Percentiles rank a stretch among this genome's conserved stretches.
Conservation (phyloP, 2,329 filamentous ascomycete species). For the Ciborinia camelliae region DNA sequence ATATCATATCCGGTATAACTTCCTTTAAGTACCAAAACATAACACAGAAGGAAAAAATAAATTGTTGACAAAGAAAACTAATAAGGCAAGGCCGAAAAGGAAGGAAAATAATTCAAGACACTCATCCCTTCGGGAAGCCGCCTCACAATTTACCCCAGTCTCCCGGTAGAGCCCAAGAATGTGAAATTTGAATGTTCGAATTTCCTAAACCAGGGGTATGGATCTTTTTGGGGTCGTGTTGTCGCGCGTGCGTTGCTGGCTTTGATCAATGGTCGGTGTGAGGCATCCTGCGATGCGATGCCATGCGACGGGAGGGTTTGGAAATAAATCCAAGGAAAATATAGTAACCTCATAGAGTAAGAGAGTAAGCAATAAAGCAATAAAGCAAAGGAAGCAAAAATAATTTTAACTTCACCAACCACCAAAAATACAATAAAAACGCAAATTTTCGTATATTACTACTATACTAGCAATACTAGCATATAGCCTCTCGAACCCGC, state of each 20-base stretch:
- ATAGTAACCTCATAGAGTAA: no score
- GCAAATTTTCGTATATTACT: constrained; percentile 8
- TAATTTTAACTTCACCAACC: background rate
- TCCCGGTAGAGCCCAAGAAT: constrained; percentile 25
- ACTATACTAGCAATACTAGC: constrained; percentile 8
- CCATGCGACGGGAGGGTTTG: constrained; percentile 6
- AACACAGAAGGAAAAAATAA: background rate
- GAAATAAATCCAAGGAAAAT: background rate
- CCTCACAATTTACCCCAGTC: constrained; percentile 21
- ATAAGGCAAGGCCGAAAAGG: constrained; percentile 3
- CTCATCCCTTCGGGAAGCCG: constrained; percentile 29
- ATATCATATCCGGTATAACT: constrained; percentile 19
- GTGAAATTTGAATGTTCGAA: no score
- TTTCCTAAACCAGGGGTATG: constrained; percentile 11
- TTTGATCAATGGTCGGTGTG: constrained; percentile 10
- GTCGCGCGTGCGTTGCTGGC: constrained; percentile 6
- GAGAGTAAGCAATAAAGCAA: constrained; percentile 10
- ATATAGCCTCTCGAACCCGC: constrained; percentile 8
- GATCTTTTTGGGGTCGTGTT: constrained; percentile 8
- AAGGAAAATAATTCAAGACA: constrained; percentile 25
- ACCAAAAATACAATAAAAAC: background rate
- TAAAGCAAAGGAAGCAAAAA: constrained; percentile 10
- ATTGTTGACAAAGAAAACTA: constrained; percentile 1
- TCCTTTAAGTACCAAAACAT: constrained; percentile 13
- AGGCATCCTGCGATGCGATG: background rate